Evolutionary conservation across 495 filamentous ascomycete species (phyloP).

Genomic region (Cercophora samala): DNA sequence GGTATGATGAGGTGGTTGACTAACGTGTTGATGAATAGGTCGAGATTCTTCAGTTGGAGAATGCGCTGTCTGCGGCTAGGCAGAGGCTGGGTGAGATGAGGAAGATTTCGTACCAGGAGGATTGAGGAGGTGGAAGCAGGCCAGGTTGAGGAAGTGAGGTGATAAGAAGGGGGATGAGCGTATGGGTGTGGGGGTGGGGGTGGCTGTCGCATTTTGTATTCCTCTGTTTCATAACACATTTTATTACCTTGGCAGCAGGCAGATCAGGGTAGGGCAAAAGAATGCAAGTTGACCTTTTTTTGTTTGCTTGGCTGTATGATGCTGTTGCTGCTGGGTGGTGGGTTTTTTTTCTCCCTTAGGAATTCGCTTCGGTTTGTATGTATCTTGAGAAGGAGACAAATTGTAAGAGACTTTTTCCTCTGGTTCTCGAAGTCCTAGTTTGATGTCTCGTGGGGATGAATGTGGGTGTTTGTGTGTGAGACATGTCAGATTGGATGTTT

Average conservation of each 20-base stretch:
- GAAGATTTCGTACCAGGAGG: constrained; percentile 95
- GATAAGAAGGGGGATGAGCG: not conserved
- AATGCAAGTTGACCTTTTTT: not conserved
- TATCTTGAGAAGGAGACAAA: not conserved
- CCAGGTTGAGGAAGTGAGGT: too few species aligned
- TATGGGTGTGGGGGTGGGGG: not conserved
- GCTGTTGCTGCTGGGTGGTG: not conserved
- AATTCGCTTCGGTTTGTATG: not conserved
- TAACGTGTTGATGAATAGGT: constrained; percentile 56
- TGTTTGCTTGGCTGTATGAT: not conserved
- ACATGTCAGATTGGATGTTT: too few species aligned
- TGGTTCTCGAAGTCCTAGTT: too few species aligned
- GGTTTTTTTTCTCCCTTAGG: not conserved
- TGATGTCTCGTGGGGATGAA: too few species aligned
- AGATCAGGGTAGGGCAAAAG: not conserved
- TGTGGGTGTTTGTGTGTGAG: too few species aligned
- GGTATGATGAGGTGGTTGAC: not conserved
- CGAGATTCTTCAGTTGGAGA: constrained; percentile 95
- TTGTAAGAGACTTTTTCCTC: not conserved
- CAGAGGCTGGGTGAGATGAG: constrained; percentile 93
- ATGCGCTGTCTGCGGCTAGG: constrained; percentile 73
- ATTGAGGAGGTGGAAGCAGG: too few species aligned
- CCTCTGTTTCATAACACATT: not conserved
- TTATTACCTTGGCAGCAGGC: not conserved
- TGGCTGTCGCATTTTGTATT: not conserved